A percentile compares a stretch with the other conserved stretches of the same genome.
Evolutionary conservation across 192 early-diverging fungal genomes (phyloP).

Genomic region (Chytriomyces confervae): DNA sequence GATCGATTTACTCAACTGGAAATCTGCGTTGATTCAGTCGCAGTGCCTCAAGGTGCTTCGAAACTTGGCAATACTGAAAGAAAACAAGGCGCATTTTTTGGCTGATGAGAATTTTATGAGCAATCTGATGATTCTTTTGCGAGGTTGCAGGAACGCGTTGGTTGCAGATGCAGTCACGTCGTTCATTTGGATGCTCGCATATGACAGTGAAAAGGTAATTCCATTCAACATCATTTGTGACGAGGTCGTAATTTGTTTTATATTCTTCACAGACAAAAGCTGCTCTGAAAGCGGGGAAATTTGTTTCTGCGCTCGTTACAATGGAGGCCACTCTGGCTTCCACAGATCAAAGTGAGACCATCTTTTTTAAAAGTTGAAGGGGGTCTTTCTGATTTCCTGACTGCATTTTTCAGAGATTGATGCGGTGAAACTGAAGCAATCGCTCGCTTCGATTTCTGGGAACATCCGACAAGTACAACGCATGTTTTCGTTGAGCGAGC

Average conservation of each 20-base stretch:
- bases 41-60: conserved; percentile 34
- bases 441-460: too few species aligned
- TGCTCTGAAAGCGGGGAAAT: conserved; percentile 17
- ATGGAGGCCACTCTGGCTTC: too few species aligned
- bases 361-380: too few species aligned
- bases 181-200: conserved; percentile 39
- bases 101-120: conserved; percentile 32
- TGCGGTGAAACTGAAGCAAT: too few species aligned
- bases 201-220: conserved; percentile 50
- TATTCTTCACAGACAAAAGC: conserved; percentile 26
- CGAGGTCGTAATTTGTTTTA: background rate
- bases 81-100: conserved; percentile 49
- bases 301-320: too few species aligned
- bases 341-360: too few species aligned
- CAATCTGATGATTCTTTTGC: conserved; percentile 8
- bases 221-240: background rate
- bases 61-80: conserved; percentile 41
- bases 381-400: too few species aligned
- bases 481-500: too few species aligned
- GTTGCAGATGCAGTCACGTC: conserved; percentile 30
- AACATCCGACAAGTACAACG: too few species aligned
- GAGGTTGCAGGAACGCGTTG: conserved; percentile 10
- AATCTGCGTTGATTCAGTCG: conserved; percentile 1
- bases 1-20: conserved; percentile 17
- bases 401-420: too few species aligned